Evolutionary conservation across 768 basidiomycete species (phyloP), one percentile per base, ranked within the genome.

Genomic region (Boletus reticulatus): DNA sequence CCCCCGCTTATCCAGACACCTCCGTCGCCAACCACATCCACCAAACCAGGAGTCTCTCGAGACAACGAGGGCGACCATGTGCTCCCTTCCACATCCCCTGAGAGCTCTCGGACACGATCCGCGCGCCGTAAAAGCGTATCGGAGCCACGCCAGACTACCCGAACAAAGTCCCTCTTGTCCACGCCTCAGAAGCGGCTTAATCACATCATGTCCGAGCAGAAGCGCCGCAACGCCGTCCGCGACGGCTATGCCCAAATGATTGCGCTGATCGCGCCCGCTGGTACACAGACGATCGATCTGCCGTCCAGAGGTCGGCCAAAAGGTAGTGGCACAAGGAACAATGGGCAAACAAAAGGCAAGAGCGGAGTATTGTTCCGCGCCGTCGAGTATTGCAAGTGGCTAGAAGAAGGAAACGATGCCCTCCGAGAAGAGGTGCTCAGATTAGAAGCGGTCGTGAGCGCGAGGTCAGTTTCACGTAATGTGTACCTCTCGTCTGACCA

Each of bases 191-290:
- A 94, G 66, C 83, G 92, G 13, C 81, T 92, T 16, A 94, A 94
- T 68, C 92, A 96, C 75, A 94, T 96, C 77, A 86, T 92, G 82
- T 93, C 91, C 8, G 94, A 96, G 69, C 93, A 96, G 73, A 92
- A 92, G 65, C 89, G 94, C 9, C 84, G 94, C 11, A 95, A 95
- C 65, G 89, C 90, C 48, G 96, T 96, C 62, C 85, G 91, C 41
- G 87, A 91, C 58, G 92, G 92, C 39, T 96, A 94, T 72, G 85
- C 90, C 1, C 90, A 93, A 67, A 75, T 96, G 41, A 93, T 92
- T 32, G 74, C 85, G 0, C 76, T 96, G 22, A 84, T 95, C 51
- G 84, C 90, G 0, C 89, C 91, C n/a, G 86, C 84, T 6, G 90
- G 89, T 6, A 78, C 84, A 3, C 82, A 87, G 48, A 78, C 81